A percentile compares a stretch with the other conserved stretches of the same genome.
These are phyloP conservation scores for Brachypodium distachyon DNA, from an alignment of 202 grass and related monocot genomes.

Conservation along the genomic window DNA sequence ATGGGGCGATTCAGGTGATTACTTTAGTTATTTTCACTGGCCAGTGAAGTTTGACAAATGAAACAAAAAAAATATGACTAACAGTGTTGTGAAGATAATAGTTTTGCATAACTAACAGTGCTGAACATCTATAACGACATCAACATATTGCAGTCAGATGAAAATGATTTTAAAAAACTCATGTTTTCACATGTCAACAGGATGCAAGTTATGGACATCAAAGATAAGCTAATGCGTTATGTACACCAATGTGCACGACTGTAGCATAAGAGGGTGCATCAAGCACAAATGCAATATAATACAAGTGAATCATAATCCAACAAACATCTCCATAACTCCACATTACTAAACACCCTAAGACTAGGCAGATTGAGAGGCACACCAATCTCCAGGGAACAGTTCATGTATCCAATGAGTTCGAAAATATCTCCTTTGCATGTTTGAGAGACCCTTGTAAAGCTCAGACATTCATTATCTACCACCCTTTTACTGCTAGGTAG, in stretches of 20 bases:
- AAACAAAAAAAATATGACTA: neutral
- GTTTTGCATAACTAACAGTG: neutral
- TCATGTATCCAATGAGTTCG: neutral
- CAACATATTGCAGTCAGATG: neutral
- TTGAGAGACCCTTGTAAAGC: neutral
- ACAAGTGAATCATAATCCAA: neutral
- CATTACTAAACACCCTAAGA: neutral
- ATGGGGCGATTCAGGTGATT: neutral
- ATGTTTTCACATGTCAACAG: neutral
- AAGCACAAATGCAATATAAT: neutral
- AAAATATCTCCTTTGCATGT: neutral
- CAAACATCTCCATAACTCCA: neutral
- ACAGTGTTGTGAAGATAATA: neutral
- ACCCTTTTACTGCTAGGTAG: too few relatives aligned
- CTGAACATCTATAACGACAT: neutral
- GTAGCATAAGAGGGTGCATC: neutral
- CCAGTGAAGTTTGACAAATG: neutral
- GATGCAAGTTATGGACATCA: neutral
- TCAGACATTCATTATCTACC: neutral
- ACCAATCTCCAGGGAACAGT: neutral
- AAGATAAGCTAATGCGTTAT: neutral
- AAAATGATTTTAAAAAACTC: neutral
- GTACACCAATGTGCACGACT: neutral
- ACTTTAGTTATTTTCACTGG: neutral
- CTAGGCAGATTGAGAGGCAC: neutral